Percentiles rank a stretch among this genome's conserved stretches.
Evolutionary conservation across 305 asterid genomes (phyloP).

Genomic region (Solanum hybrid): DNA sequence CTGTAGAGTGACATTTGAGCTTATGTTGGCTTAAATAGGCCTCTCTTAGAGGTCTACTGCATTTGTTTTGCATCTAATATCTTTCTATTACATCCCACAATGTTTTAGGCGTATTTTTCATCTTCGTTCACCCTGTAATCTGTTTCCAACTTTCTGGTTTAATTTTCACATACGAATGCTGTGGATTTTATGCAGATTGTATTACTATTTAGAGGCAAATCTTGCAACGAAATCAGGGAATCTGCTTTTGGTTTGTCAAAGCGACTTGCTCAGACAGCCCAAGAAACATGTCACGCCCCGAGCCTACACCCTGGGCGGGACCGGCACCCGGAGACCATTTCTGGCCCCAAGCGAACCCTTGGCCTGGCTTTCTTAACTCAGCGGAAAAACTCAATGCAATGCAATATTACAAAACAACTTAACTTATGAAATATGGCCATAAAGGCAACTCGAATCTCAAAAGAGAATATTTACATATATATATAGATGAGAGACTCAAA

Average conservation of each 20-base stretch:
- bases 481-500: too few species aligned
- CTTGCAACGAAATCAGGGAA: conserved; percentile 78
- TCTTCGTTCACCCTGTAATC: neutral
- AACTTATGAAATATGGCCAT: too few species aligned
- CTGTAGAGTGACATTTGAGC: neutral
- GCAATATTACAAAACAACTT: too few species aligned
- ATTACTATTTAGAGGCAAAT: conserved; percentile 72
- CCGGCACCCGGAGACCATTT: too few species aligned
- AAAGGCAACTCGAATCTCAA: too few species aligned
- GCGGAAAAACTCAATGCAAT: too few species aligned
- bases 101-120: neutral
- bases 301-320: too few species aligned
- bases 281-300: conserved; percentile 92
- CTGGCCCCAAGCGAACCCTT: too few species aligned
- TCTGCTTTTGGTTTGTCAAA: conserved; percentile 90
- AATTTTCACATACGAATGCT: neutral
- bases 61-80: neutral
- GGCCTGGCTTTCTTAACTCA: too few species aligned
- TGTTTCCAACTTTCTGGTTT: neutral
- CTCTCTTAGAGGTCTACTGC: conserved; percentile 1
- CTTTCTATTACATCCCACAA: neutral
- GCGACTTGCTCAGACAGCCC: conserved; percentile 93
- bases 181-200: conserved; percentile 48
- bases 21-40: neutral
- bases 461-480: too few species aligned